Percentiles rank a stretch among this genome's conserved stretches.
Conservation (phyloP, 2,329 filamentous ascomycete species). For the Coleophoma cylindrospora region DNA sequence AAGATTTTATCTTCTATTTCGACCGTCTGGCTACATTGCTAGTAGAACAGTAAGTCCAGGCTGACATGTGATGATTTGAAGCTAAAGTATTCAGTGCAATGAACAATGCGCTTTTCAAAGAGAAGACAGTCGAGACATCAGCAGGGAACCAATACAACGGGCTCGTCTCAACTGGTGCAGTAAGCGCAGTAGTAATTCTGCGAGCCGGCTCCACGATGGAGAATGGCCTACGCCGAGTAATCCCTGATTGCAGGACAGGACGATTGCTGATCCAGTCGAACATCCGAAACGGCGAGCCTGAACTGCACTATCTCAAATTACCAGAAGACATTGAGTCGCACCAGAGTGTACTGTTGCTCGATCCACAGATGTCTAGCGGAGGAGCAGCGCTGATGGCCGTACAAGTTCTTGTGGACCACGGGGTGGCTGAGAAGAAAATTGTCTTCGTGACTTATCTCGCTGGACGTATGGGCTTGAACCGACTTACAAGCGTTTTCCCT, state of each 20-base stretch:
- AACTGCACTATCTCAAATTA: slow-evolving; percentile 84
- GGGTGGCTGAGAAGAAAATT: slow-evolving; percentile 77
- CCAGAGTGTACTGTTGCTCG: slow-evolving; percentile 78
- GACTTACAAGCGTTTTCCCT: slow-evolving; percentile 84
- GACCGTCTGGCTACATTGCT: slow-evolving; percentile 82
- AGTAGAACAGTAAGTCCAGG: slow-evolving; percentile 61
- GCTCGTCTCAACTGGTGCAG: slow-evolving; percentile 63
- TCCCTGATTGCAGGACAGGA: slow-evolving; percentile 88
- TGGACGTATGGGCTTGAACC: slow-evolving; percentile 75
- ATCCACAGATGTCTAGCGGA: slow-evolving; percentile 92
- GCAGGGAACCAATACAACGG: slow-evolving; percentile 66
- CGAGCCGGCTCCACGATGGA: slow-evolving; percentile 87
- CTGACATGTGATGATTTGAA: neutral
- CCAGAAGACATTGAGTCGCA: slow-evolving; percentile 69
- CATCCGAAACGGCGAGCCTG: slow-evolving; percentile 78
- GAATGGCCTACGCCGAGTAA: slow-evolving; percentile 79
- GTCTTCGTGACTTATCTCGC: slow-evolving; percentile 92
- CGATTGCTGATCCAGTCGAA: slow-evolving; percentile 89
- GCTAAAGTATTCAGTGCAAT: slow-evolving; percentile 51
- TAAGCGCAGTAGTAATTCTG: slow-evolving; percentile 83
- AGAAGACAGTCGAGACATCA: slow-evolving; percentile 64
- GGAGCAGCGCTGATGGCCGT: slow-evolving; percentile 89
- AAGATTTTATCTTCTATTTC: slow-evolving; percentile 98
- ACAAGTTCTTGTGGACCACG: slow-evolving; percentile 91
- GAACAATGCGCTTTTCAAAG: slow-evolving; percentile 69